phyloP scores from a whole-genome alignment of 768 basidiomycete genomes.

The Suillus paluster region DNA sequence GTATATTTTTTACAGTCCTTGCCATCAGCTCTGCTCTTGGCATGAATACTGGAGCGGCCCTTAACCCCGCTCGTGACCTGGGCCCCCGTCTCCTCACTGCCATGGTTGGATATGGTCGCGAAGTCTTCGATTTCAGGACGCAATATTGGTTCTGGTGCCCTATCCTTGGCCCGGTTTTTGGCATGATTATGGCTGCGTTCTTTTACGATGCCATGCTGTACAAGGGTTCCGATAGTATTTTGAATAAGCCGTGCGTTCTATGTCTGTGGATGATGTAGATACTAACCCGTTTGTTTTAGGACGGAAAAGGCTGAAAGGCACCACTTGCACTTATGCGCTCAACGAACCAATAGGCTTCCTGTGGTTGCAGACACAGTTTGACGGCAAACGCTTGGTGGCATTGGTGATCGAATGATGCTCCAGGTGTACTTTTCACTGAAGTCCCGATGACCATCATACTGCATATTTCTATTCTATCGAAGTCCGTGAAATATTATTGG shows the following conservation, averaged over 20 bases:
- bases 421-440: background rate
- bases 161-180: conserved; percentile 55
- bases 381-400: too few relatives aligned
- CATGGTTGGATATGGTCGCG: too few relatives aligned
- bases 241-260: conserved; percentile 49
- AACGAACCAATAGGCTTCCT: conserved; percentile 7
- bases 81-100: too few relatives aligned
- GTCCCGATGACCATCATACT: background rate
- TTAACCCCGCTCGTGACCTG: too few relatives aligned
- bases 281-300: conserved; percentile 1
- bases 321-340: too few relatives aligned
- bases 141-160: conserved; percentile 74
- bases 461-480: background rate
- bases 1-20: conserved; percentile 54
- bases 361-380: conserved; percentile 8
- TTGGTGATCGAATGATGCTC: background rate
- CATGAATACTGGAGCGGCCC: conserved; percentile 63
- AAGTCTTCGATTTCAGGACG: conserved; percentile 31
- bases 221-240: conserved; percentile 50
- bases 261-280: background rate
- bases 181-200: conserved; percentile 51
- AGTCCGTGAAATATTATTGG: too few relatives aligned
- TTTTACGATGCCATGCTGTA: conserved; percentile 60
- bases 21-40: conserved; percentile 58
- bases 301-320: conserved; percentile 8